Evolutionary conservation across 2,329 filamentous ascomycete species (phyloP).

Genomic region (Pseudogymnoascus sp.): DNA sequence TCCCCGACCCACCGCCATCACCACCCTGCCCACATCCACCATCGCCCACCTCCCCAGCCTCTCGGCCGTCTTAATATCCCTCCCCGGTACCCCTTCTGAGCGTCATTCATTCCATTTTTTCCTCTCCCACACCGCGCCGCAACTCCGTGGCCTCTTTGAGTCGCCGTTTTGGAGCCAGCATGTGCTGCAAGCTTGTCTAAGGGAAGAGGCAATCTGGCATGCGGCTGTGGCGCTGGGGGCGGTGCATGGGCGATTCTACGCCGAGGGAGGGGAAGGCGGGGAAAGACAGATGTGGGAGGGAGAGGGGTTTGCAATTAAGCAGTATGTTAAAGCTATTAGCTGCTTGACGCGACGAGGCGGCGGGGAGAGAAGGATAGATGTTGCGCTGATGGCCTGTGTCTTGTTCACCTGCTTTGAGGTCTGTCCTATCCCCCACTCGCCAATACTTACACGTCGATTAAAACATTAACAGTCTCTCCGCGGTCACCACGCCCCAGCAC

Average conservation of each 20-base stretch:
- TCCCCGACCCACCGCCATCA: neutral
- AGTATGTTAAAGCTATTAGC: conserved; percentile 49
- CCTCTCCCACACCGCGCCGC: conserved; percentile 48
- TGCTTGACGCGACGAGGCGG: neutral
- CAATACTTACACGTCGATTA: conserved; percentile 23
- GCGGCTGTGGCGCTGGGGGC: conserved; percentile 60
- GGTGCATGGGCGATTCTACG: conserved; percentile 55
- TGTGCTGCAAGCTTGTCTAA: conserved; percentile 55
- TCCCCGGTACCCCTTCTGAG: conserved; percentile 32
- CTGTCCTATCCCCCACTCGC: too few relatives aligned
- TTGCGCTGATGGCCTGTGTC: conserved; percentile 37
- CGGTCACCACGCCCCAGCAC: conserved; percentile 31
- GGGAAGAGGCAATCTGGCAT: conserved; percentile 52
- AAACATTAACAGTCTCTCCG: conserved; percentile 33
- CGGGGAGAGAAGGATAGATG: conserved; percentile 18
- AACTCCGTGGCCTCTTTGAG: conserved; percentile 59
- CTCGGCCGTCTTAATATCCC: neutral
- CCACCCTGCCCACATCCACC: neutral
- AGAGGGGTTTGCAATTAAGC: conserved; percentile 48
- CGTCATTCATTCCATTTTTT: conserved; percentile 55
- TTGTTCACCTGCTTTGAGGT: conserved; percentile 44
- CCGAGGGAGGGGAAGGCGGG: conserved; percentile 17
- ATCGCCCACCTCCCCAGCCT: neutral
- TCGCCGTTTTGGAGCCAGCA: conserved; percentile 54
- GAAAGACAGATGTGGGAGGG: neutral